Evolutionary conservation across 257 asterid genomes (phyloP).

Genomic region (Petrea volubilis): DNA sequence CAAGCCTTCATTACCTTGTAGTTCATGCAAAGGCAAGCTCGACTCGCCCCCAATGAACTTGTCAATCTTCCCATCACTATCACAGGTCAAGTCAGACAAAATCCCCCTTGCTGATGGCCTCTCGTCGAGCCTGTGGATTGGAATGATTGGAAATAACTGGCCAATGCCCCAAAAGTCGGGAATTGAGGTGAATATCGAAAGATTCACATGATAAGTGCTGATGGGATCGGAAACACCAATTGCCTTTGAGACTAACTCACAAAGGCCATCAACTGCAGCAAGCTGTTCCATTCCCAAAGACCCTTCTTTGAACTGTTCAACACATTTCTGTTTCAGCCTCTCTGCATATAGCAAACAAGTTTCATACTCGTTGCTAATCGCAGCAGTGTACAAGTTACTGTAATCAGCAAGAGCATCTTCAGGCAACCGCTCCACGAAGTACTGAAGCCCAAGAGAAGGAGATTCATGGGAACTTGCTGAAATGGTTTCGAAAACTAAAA

Average conservation of each 20-base stretch:
- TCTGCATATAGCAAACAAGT: slow-evolving; percentile 49
- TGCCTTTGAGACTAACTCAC: slow-evolving; percentile 45
- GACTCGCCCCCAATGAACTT: slow-evolving; percentile 65
- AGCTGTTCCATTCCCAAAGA: slow-evolving; percentile 56
- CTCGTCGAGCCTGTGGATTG: slow-evolving; percentile 56
- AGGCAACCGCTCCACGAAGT: slow-evolving; percentile 38
- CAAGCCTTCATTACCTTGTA: slow-evolving; percentile 30
- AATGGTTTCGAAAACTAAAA: slow-evolving; percentile 52
- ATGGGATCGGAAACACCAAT: slow-evolving; percentile 40
- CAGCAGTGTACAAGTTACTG: slow-evolving; percentile 40
- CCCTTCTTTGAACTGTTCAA: slow-evolving; percentile 74
- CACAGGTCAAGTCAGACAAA: slow-evolving; percentile 60
- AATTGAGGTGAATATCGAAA: slow-evolving; percentile 57
- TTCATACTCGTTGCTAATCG: slow-evolving; percentile 42
- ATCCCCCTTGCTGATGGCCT: slow-evolving; percentile 47
- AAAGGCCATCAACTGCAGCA: slow-evolving; percentile 61
- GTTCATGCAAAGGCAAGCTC: slow-evolving; percentile 54
- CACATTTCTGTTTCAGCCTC: slow-evolving; percentile 65
- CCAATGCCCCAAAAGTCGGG: slow-evolving; percentile 70
- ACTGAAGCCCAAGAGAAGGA: slow-evolving; percentile 32
- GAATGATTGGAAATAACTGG: slow-evolving; percentile 60
- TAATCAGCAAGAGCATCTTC: slow-evolving; percentile 52
- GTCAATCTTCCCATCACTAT: slow-evolving; percentile 58
- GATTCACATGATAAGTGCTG: slow-evolving; percentile 52
- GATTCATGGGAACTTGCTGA: slow-evolving; percentile 32